Evolutionary conservation across 495 filamentous ascomycete species (phyloP).

Genomic region (Hypoxylon fragiforme): DNA sequence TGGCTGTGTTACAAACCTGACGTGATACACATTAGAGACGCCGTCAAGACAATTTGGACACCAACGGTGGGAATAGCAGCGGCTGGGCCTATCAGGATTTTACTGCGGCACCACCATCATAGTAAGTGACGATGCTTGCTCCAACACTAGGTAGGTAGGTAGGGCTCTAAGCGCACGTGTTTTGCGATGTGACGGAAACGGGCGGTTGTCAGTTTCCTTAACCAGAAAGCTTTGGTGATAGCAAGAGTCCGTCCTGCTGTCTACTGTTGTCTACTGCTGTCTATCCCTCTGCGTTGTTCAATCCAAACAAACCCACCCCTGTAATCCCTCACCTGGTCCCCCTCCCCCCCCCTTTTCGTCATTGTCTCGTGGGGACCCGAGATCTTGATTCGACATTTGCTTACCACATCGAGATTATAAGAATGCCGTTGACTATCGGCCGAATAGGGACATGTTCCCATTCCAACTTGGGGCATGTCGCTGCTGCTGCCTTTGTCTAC

Average conservation of each 20-base stretch:
- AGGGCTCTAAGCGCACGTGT: slow-evolving; percentile 20
- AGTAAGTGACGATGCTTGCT: slow-evolving; percentile 3
- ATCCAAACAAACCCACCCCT: slow-evolving; percentile 21
- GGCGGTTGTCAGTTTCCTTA: slow-evolving; percentile 21
- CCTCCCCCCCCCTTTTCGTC: slow-evolving; percentile 30
- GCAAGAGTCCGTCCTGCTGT: too few relatives aligned
- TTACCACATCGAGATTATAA: slow-evolving; percentile 34
- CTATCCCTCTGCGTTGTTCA: slow-evolving; percentile 32
- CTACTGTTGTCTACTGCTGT: too few relatives aligned
- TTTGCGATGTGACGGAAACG: slow-evolving; percentile 22
- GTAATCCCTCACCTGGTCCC: slow-evolving; percentile 29
- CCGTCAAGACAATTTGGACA: slow-evolving; percentile 4
- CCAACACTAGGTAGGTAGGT: slow-evolving; percentile 19
- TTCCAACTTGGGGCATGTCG: slow-evolving; percentile 13
- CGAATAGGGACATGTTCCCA: slow-evolving; percentile 23
- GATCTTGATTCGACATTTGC: slow-evolving; percentile 35
- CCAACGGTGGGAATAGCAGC: not conserved
- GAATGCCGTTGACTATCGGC: slow-evolving; percentile 30
- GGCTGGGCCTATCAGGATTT: slow-evolving; percentile 24
- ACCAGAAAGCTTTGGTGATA: slow-evolving; percentile 18
- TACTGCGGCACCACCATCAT: slow-evolving; percentile 31
- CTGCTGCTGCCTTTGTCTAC: slow-evolving; percentile 1
- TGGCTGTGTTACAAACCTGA: slow-evolving; percentile 12
- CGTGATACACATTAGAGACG: slow-evolving; percentile 7
- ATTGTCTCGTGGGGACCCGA: slow-evolving; percentile 22